Conservation (phyloP, 352 stramenopile genomes). For the Pythium grandisporangium region DNA sequence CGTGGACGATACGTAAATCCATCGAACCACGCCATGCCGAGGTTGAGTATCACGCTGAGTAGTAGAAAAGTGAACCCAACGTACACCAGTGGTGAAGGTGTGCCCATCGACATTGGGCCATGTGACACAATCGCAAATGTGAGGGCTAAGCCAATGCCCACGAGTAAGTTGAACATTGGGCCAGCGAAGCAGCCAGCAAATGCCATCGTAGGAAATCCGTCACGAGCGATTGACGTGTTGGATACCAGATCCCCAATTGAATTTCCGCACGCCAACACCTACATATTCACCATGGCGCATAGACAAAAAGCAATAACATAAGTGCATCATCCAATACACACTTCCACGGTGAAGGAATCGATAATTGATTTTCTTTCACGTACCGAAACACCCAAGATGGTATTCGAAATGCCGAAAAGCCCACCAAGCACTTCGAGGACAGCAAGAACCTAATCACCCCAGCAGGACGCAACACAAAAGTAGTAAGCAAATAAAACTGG, state of each 20-base stretch:
- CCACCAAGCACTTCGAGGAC: slow-evolving; percentile 64
- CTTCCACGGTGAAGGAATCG: too few species aligned
- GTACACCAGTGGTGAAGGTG: slow-evolving; percentile 48
- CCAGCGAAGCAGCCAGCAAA: slow-evolving; percentile 78
- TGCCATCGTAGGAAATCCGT: slow-evolving; percentile 77
- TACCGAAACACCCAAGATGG: slow-evolving; percentile 70
- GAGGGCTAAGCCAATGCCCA: slow-evolving; percentile 57
- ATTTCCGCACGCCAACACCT: slow-evolving; percentile 76
- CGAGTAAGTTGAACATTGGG: slow-evolving; percentile 73
- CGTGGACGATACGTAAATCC: slow-evolving; percentile 46
- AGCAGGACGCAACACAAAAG: too few species aligned
- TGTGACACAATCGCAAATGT: slow-evolving; percentile 47
- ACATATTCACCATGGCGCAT: too few species aligned
- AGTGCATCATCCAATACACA: slow-evolving; percentile 5
- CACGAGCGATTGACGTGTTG: slow-evolving; percentile 67
- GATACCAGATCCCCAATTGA: slow-evolving; percentile 74
- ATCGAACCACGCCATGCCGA: slow-evolving; percentile 38
- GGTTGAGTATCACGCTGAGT: slow-evolving; percentile 55
- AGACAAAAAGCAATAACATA: slow-evolving; percentile 1
- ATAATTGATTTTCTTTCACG: background rate
- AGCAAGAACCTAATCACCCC: slow-evolving; percentile 32
- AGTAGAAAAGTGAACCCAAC: slow-evolving; percentile 63
- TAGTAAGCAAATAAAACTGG: too few species aligned
- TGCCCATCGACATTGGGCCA: slow-evolving; percentile 43
- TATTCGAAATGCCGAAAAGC: slow-evolving; percentile 69